These are phyloP conservation scores for Diversispora eburnea DNA, from an alignment of 192 early-diverging fungal genomes.

Conservation along the genomic window DNA sequence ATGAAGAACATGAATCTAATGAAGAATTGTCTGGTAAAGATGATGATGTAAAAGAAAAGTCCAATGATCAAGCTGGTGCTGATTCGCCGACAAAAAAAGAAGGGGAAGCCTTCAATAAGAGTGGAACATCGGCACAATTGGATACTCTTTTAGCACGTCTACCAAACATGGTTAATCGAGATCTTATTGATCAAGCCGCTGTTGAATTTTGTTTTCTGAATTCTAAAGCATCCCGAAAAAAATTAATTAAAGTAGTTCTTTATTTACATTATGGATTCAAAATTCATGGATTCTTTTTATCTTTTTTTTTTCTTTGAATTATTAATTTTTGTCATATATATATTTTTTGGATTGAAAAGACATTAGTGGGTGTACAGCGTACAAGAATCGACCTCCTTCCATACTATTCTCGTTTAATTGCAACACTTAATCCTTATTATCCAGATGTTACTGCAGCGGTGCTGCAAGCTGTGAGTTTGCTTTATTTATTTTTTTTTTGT, in stretches of 20 bases:
- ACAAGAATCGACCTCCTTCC: constrained; percentile 81
- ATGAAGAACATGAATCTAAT: constrained; percentile 33
- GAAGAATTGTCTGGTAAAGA: constrained; percentile 33
- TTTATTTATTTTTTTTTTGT: constrained; percentile 1
- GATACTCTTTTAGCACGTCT: constrained; percentile 71
- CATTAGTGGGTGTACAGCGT: constrained; percentile 75
- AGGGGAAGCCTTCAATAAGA: constrained; percentile 30
- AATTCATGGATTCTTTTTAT: not conserved
- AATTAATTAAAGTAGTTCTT: constrained; percentile 58
- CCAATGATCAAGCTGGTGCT: not conserved
- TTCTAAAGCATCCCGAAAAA: constrained; percentile 69
- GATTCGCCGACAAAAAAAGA: constrained; percentile 31
- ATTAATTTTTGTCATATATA: not conserved
- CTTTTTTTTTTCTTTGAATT: not conserved
- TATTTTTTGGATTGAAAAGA: constrained; percentile 24
- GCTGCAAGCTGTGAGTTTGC: constrained; percentile 53
- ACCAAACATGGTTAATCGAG: constrained; percentile 72
- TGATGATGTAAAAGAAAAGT: constrained; percentile 3
- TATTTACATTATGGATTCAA: not conserved
- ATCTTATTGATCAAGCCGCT: constrained; percentile 83
- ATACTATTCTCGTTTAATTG: constrained; percentile 87
- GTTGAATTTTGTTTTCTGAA: constrained; percentile 93
- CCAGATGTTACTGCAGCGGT: constrained; percentile 79
- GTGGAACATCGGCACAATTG: constrained; percentile 44
- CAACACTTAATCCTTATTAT: constrained; percentile 80